These are phyloP conservation scores for Dianthus caryophyllus DNA, from an alignment of 148 eudicot species.

Conservation along the genomic window DNA sequence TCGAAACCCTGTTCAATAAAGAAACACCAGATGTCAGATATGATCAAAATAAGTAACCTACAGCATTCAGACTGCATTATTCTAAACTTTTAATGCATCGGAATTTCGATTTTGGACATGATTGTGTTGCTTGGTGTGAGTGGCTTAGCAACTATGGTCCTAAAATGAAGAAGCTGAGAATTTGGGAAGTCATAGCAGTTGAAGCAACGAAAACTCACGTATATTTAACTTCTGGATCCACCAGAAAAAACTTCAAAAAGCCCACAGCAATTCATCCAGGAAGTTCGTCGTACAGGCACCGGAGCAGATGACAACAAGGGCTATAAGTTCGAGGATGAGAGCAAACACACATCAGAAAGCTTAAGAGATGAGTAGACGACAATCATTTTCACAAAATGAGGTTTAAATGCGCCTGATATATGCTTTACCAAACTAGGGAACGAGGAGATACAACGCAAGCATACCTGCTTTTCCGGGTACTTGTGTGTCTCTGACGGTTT, in stretches of 20 bases:
- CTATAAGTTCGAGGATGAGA: constrained; percentile 36
- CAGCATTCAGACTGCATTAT: neutral
- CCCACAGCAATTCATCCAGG: constrained; percentile 80
- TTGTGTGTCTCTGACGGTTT: constrained; percentile 37
- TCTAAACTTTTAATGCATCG: neutral
- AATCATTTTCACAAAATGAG: too few relatives aligned
- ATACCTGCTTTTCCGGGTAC: constrained; percentile 45
- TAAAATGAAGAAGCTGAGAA: neutral
- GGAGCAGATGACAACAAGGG: constrained; percentile 39
- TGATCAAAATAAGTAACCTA: neutral
- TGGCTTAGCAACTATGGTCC: neutral
- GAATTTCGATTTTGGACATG: neutral
- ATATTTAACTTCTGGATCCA: constrained; percentile 42
- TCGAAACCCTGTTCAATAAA: constrained; percentile 13
- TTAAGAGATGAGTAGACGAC: neutral
- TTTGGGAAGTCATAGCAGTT: neutral
- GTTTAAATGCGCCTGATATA: too few relatives aligned
- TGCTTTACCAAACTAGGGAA: too few relatives aligned
- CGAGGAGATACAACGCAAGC: neutral
- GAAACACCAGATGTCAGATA: constrained; percentile 2
- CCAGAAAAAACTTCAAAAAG: constrained; percentile 64
- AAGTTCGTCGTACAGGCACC: constrained; percentile 48
- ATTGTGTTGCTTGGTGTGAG: too few relatives aligned
- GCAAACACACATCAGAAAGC: constrained; percentile 3
- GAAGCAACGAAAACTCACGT: constrained; percentile 29